Evolutionary conservation across 2,329 filamentous ascomycete species (phyloP).

Genomic region (Fusarium sp.): DNA sequence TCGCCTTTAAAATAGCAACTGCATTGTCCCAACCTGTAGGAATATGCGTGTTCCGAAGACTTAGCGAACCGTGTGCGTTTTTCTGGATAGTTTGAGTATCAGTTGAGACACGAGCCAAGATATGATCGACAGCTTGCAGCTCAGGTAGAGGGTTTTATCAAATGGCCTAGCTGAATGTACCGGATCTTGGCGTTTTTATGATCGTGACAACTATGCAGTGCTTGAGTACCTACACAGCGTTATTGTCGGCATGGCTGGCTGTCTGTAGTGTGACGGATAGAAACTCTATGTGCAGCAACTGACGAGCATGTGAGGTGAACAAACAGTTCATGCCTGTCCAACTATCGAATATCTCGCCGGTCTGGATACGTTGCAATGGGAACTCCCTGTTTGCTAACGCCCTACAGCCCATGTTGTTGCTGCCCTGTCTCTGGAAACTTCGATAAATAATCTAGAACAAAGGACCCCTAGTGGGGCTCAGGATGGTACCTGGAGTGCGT

Average conservation of each 20-base stretch:
- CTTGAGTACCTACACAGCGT: neutral
- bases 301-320: neutral
- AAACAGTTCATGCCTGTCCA: no score
- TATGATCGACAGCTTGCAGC: neutral
- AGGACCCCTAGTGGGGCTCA: neutral
- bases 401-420: neutral
- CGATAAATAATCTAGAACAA: constrained; percentile 2
- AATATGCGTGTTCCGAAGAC: neutral
- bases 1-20: neutral
- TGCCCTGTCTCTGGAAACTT: neutral
- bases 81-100: neutral
- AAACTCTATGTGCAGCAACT: constrained; percentile 1
- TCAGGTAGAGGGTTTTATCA: neutral
- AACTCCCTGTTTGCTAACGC: neutral
- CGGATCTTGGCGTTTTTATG: neutral
- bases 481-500: neutral
- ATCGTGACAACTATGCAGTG: neutral
- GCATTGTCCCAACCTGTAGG: neutral
- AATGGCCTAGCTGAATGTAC: neutral
- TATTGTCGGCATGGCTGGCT: neutral
- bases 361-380: neutral
- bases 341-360: neutral
- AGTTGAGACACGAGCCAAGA: constrained; percentile 1
- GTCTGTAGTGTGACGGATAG: neutral
- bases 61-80: neutral